Conservation (phyloP, 1,284 basidiomycete species). For the Boletellus sp. region DNA sequence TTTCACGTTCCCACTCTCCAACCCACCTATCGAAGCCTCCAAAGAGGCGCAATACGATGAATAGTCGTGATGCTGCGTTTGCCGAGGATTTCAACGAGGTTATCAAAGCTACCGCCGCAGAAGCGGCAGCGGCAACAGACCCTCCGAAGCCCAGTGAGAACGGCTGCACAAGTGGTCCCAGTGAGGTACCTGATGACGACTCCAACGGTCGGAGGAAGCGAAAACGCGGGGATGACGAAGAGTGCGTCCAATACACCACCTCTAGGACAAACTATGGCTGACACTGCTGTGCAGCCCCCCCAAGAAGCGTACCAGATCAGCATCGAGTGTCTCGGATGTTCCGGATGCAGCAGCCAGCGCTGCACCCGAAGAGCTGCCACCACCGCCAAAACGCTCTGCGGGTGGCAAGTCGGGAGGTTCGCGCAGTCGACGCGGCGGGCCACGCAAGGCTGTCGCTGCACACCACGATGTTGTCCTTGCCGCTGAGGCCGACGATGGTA, state of each 20-base stretch:
- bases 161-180: constrained; percentile 32
- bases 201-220: constrained; percentile 60
- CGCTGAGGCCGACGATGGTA: constrained; percentile 66
- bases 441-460: constrained; percentile 23
- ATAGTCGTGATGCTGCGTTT: constrained; percentile 91
- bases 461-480: constrained; percentile 41
- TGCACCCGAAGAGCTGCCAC: constrained; percentile 42
- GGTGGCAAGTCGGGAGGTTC: constrained; percentile 31
- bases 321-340: constrained; percentile 62
- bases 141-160: constrained; percentile 25
- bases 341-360: constrained; percentile 35
- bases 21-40: constrained; percentile 53
- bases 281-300: constrained; percentile 39
- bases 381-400: constrained; percentile 28
- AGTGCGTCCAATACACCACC: constrained; percentile 41
- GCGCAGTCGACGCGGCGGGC: constrained; percentile 40
- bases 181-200: constrained; percentile 47
- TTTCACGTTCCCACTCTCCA: constrained; percentile 76
- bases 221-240: constrained; percentile 68
- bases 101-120: constrained; percentile 68
- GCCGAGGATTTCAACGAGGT: constrained; percentile 80
- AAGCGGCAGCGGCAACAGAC: constrained; percentile 48
- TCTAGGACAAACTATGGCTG: constrained; percentile 14
- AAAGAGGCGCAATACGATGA: constrained; percentile 95
- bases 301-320: constrained; percentile 69